Base-by-base conservation (phyloP, 495 filamentous ascomycete species). In the Glutinoglossum americanum region DNA sequence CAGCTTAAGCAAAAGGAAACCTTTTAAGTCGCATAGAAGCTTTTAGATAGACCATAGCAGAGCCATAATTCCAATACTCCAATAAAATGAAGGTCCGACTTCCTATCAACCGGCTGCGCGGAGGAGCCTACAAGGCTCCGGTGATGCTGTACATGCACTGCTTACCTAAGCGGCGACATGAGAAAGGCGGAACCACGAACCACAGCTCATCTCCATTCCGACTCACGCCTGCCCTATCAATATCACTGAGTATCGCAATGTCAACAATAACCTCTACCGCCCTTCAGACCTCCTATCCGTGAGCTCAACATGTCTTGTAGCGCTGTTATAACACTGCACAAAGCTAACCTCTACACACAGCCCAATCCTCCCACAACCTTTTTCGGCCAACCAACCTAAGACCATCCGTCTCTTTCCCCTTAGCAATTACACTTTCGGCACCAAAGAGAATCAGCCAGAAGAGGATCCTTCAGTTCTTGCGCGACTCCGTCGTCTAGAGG, bases 371-470 rank as follows among this genome's bases (percentile, higher is more conserved):
- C 87, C 90, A 32, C 82, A 82, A 54, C 69, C 77, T 56, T 98
- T 98, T 78, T 84, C 86, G 64, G 81, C 76, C 44, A 86, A 90
- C 67, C 92, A 98, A 71, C 87, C 92, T 39, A 73, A 81, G 60
- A 90, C 89, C 0, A 89, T 98, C 63, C 87, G 88, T 56, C 78
- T 98, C 8, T 98, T 90, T 68, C 92, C 92, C 21, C 77, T 98
- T 30, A 94, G 87, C 62, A 97, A 96, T 74, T 97, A 98, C 75
- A 96, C 90, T 41, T 97, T 98, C 67, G 90, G 90, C 57, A 93
- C 89, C 19, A 98, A 98, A 70, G 92, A 96, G 72, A 90, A 82
- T 10, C 92, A 98, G 68, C 92, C 92, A 1, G 92, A 98, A 70
- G 92, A 98, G 69, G 92, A 98, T 66, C 89, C 89, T 3, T 94